These are phyloP conservation scores for Apiospora rasikravindrae DNA, from an alignment of 2,329 filamentous ascomycete genomes.

Conservation along the genomic window DNA sequence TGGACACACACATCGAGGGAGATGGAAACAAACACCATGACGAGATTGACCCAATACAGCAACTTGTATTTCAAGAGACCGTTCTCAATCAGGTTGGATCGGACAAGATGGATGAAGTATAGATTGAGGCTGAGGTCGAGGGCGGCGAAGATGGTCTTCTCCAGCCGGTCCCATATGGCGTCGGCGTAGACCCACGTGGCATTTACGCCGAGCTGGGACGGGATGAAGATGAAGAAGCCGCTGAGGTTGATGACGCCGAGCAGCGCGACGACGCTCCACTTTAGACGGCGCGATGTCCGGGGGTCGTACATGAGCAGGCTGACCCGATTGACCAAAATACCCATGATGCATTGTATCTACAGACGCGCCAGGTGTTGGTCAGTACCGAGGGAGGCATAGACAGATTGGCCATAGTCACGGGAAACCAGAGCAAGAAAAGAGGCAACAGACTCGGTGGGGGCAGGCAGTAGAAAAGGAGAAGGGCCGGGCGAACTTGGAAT, in stretches of 20 bases:
- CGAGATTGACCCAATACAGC: conserved; percentile 5
- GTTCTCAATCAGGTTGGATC: not conserved
- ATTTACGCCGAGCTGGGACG: not conserved
- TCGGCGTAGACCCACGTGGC: not conserved
- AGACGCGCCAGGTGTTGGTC: not conserved
- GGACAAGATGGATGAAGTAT: conserved; percentile 2
- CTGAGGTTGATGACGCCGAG: conserved; percentile 8
- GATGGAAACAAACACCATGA: conserved; percentile 12
- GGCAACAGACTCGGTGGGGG: not conserved
- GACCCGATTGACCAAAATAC: not conserved
- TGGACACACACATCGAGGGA: conserved; percentile 3
- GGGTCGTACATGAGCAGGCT: not conserved
- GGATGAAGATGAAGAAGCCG: conserved; percentile 14
- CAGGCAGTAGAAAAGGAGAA: not conserved
- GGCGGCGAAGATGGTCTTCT: not conserved
- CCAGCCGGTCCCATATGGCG: not conserved
- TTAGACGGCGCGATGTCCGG: not conserved
- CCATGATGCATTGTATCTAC: conserved; percentile 9
- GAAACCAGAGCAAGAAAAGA: not conserved
- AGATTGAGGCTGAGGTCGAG: conserved; percentile 15
- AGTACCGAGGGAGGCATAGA: not conserved
- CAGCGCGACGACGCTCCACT: not conserved
- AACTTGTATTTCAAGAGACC: not conserved
- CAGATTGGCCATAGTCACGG: not conserved
- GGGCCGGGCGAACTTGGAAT: not conserved